These are phyloP conservation scores for Fraxinus xanthoxyloides DNA, from an alignment of 305 asterid species.

Conservation along the genomic window DNA sequence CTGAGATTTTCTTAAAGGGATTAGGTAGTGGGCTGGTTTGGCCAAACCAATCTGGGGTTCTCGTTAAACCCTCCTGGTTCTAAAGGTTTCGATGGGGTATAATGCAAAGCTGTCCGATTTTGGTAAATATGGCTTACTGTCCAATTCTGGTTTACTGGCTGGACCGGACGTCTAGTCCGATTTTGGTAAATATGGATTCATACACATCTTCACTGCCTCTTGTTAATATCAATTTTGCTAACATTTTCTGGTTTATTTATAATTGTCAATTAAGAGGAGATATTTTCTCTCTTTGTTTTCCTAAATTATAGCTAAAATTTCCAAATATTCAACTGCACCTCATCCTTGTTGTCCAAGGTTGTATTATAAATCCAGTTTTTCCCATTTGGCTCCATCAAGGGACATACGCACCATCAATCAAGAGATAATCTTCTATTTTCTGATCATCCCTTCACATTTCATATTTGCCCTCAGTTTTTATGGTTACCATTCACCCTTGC, in stretches of 20 bases:
- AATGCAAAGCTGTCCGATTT: neutral
- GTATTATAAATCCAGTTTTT: neutral
- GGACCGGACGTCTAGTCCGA: neutral
- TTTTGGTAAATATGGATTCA: neutral
- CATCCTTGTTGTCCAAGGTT: neutral
- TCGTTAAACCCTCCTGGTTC: neutral
- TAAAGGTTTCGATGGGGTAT: neutral
- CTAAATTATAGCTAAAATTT: neutral
- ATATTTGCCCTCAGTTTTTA: neutral
- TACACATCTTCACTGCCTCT: neutral
- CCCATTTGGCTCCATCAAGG: neutral
- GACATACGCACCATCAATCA: neutral
- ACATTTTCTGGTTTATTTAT: neutral
- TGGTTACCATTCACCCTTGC: neutral
- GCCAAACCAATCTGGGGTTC: neutral
- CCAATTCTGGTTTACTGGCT: neutral
- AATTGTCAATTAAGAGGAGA: neutral
- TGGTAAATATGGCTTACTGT: neutral
- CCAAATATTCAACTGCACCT: neutral
- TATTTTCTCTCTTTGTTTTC: neutral
- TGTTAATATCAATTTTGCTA: neutral
- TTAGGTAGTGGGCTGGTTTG: neutral
- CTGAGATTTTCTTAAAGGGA: neutral
- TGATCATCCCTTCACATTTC: neutral
- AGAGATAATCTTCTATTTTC: neutral